Evolutionary conservation across 2,329 filamentous ascomycete species (phyloP).

Genomic region (Botrytis tulipae): DNA sequence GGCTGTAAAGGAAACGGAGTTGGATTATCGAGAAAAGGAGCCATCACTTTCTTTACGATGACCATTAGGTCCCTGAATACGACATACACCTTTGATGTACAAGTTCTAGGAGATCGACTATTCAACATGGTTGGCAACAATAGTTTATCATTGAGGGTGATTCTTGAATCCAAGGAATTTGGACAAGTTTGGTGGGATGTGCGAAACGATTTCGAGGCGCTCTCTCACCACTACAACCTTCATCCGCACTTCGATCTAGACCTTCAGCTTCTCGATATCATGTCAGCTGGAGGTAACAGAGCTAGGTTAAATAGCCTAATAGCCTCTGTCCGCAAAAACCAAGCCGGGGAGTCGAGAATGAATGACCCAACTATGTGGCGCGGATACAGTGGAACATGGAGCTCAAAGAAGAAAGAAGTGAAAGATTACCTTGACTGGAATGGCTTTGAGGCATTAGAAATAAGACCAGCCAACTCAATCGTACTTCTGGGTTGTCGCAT

Average conservation of each 20-base stretch:
- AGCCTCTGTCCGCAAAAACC: neutral
- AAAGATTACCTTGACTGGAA: neutral
- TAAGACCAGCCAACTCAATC: neutral
- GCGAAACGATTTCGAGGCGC: constrained; percentile 7
- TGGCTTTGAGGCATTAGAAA: neutral
- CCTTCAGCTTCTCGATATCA: constrained; percentile 8
- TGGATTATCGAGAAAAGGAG: neutral
- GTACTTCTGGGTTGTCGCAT: neutral
- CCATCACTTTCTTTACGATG: neutral
- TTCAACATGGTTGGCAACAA: neutral
- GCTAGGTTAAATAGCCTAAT: neutral
- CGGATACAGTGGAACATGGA: neutral
- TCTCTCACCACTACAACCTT: constrained; percentile 9
- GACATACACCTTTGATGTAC: constrained; percentile 5
- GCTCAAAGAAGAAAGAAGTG: neutral
- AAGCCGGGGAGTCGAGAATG: neutral
- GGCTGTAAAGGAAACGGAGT: neutral
- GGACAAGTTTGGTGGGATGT: neutral
- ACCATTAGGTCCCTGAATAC: neutral
- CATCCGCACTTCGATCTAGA: neutral
- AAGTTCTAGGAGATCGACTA: neutral
- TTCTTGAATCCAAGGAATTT: neutral
- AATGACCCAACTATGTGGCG: neutral
- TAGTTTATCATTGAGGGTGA: neutral
- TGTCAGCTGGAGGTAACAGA: neutral